Percentiles rank a stretch among this genome's conserved stretches.
These are phyloP conservation scores for Hylodesmum podocarpum DNA, from an alignment of 306 rosid species.

Conservation along the genomic window DNA sequence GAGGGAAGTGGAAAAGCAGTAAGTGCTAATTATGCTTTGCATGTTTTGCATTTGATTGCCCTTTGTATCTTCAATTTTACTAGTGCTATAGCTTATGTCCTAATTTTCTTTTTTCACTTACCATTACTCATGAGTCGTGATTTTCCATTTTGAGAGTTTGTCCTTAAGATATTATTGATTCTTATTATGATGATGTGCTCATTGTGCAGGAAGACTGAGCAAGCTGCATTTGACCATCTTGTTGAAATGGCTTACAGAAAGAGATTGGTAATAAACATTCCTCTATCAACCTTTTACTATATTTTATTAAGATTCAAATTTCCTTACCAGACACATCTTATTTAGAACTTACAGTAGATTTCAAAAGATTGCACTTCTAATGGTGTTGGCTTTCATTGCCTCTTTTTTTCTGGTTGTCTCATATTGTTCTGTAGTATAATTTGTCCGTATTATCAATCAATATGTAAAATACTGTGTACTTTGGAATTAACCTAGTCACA, in stretches of 20 bases:
- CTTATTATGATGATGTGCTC: constrained; percentile 29
- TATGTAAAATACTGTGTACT: not conserved
- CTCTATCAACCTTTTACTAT: constrained; percentile 11
- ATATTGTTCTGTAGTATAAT: not conserved
- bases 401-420: not conserved
- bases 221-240: constrained; percentile 82
- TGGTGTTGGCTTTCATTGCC: not conserved
- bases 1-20: constrained; percentile 62
- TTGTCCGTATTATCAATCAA: not conserved
- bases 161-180: constrained; percentile 19
- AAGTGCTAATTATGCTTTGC: constrained; percentile 34
- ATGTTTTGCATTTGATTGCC: constrained; percentile 15
- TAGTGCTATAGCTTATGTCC: constrained; percentile 13
- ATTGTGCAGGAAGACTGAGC: constrained; percentile 69
- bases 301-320: constrained; percentile 1
- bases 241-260: constrained; percentile 76
- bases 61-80: constrained; percentile 10
- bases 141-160: constrained; percentile 11
- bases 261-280: constrained; percentile 63
- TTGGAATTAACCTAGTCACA: not conserved
- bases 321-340: not conserved
- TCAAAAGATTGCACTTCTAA: not conserved
- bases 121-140: not conserved
- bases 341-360: not conserved
- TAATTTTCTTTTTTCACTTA: not conserved